Evolutionary conservation across 768 basidiomycete species (phyloP).

Genomic region (Suillus paluster): DNA sequence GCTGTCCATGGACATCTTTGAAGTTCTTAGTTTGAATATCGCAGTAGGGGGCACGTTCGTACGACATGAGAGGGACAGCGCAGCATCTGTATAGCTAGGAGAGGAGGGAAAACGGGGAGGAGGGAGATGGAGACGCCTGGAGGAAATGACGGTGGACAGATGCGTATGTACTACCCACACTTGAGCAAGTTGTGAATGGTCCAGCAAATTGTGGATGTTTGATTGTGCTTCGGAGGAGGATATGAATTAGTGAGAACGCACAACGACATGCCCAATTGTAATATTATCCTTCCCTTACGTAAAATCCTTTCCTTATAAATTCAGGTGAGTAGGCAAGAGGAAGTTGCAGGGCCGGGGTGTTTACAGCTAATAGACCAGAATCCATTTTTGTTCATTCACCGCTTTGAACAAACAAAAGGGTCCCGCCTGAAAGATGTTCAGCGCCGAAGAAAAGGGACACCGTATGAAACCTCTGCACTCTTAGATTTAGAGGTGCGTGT

Average conservation of each 20-base stretch:
- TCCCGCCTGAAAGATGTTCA: too few relatives aligned
- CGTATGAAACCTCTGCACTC: too few relatives aligned
- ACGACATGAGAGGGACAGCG: slow-evolving; percentile 55
- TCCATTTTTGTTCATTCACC: too few relatives aligned
- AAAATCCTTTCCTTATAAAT: slow-evolving; percentile 75
- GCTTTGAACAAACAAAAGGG: too few relatives aligned
- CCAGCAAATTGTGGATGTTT: slow-evolving; percentile 71
- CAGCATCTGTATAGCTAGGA: slow-evolving; percentile 53
- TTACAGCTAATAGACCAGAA: too few relatives aligned
- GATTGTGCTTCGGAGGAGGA: slow-evolving; percentile 57
- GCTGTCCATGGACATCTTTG: slow-evolving; percentile 32
- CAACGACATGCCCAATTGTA: slow-evolving; percentile 72
- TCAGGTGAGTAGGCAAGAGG: slow-evolving; percentile 14
- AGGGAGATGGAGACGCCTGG: slow-evolving; percentile 61
- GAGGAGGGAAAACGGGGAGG: slow-evolving; percentile 51
- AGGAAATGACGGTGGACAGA: slow-evolving; percentile 73
- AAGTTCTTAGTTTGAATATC: slow-evolving; percentile 27
- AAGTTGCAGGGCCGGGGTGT: background rate
- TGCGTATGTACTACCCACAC: slow-evolving; percentile 84
- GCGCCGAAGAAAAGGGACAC: too few relatives aligned
- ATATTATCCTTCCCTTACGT: too few relatives aligned
- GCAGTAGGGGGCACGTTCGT: slow-evolving; percentile 42
- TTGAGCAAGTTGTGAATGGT: slow-evolving; percentile 78
- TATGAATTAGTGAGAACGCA: slow-evolving; percentile 39
- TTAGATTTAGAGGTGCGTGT: slow-evolving; percentile 1